These are phyloP conservation scores for Wickerhamomyces canadensis DNA, from an alignment of 805 yeast species.

Conservation along the genomic window DNA sequence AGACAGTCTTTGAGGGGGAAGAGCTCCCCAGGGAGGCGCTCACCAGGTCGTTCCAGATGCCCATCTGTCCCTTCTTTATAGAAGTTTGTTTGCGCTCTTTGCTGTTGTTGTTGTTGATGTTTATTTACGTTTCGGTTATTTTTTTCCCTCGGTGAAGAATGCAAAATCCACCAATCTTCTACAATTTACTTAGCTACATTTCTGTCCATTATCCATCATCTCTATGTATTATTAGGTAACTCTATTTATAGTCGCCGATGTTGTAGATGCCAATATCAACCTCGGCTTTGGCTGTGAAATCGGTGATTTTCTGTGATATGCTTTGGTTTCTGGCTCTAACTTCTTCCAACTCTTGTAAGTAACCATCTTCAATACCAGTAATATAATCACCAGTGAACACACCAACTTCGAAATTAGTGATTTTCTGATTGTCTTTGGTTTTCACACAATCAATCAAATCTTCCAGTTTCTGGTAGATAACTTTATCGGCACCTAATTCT, in stretches of 20 bases:
- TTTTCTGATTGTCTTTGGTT: conserved; percentile 31
- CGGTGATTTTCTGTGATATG: conserved; percentile 41
- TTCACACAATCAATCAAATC: conserved; percentile 81
- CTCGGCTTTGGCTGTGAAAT: conserved; percentile 73
- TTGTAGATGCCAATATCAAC: conserved; percentile 60
- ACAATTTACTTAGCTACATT: too few species aligned
- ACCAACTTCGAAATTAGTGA: conserved; percentile 83
- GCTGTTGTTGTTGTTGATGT: too few species aligned
- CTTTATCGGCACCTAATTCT: conserved; percentile 84
- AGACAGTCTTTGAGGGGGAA: conserved; percentile 2
- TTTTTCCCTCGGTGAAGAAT: too few species aligned
- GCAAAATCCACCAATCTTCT: too few species aligned
- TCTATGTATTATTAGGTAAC: background rate
- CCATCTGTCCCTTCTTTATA: conserved; percentile 5
- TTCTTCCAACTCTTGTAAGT: conserved; percentile 74
- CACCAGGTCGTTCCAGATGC: conserved; percentile 14
- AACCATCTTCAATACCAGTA: conserved; percentile 87
- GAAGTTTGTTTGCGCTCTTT: background rate
- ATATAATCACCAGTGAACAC: conserved; percentile 93
- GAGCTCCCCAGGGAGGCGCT: conserved; percentile 1
- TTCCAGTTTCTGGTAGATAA: conserved; percentile 79
- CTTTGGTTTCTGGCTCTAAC: conserved; percentile 75
- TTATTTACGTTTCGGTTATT: too few species aligned
- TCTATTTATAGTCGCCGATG: conserved; percentile 42
- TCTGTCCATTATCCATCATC: too few species aligned